These are phyloP conservation scores for Vanrija pseudolonga DNA, from an alignment of 1,284 basidiomycete genomes.

Conservation along the genomic window DNA sequence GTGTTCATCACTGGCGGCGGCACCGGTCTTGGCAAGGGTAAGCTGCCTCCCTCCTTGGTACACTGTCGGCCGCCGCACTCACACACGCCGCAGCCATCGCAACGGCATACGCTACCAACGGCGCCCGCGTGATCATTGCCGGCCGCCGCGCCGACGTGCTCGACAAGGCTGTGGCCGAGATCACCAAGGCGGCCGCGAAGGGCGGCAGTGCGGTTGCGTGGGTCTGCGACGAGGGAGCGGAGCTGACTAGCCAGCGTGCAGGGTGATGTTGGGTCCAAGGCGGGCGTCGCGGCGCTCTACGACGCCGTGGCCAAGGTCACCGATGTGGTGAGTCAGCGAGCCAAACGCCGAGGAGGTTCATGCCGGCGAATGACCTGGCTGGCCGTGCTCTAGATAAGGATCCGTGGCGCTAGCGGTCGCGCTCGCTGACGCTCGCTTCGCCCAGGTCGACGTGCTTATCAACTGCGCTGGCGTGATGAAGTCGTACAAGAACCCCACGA, in stretches of 20 bases:
- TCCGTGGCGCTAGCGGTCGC: neutral
- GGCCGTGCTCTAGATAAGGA: too few relatives aligned
- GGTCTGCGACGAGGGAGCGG: neutral
- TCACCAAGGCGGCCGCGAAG: constrained; percentile 16
- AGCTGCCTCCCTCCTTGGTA: neutral
- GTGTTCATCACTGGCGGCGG: constrained; percentile 33
- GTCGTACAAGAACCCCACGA: constrained; percentile 27
- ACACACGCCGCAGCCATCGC: constrained; percentile 29
- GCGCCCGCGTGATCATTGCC: constrained; percentile 48
- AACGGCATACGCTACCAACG: constrained; percentile 43
- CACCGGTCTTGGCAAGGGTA: constrained; percentile 36
- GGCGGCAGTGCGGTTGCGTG: constrained; percentile 21
- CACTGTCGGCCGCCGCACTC: too few relatives aligned
- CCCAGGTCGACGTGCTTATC: constrained; percentile 40
- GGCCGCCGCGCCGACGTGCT: constrained; percentile 45
- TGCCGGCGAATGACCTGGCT: too few relatives aligned
- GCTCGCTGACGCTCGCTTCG: neutral
- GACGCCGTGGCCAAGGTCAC: constrained; percentile 28
- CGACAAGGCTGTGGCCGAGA: constrained; percentile 37
- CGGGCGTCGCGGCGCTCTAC: constrained; percentile 33
- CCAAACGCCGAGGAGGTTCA: too few relatives aligned
- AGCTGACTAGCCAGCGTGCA: constrained; percentile 28
- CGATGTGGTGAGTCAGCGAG: constrained; percentile 10
- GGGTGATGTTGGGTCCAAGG: constrained; percentile 45
- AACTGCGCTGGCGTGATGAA: constrained; percentile 42